phyloP scores from a whole-genome alignment of 345 rosid genomes.

The Lagerstroemia speciosa region DNA sequence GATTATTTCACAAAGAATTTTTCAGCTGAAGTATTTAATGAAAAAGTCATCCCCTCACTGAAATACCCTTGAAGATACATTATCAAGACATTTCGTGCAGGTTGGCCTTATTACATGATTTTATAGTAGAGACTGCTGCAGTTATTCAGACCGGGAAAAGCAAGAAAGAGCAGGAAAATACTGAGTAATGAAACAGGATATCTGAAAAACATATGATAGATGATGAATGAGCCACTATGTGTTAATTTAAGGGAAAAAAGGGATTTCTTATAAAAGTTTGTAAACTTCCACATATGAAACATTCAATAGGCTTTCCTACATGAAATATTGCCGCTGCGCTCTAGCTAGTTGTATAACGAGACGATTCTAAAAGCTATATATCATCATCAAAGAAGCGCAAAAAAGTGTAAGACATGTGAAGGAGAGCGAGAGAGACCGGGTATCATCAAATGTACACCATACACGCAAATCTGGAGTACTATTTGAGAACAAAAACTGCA shows the following conservation, averaged over 20 bases:
- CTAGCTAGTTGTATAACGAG: background rate
- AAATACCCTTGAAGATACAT: background rate
- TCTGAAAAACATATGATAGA: background rate
- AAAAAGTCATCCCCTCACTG: background rate
- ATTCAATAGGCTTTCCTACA: background rate
- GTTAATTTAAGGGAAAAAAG: no score
- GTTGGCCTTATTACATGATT: background rate
- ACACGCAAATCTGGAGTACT: background rate
- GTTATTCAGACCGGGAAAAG: background rate
- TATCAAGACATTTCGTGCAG: no score
- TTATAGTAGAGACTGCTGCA: background rate
- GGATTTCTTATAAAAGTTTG: no score
- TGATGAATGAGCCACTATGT: background rate
- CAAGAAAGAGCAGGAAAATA: background rate
- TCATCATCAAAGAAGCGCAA: background rate
- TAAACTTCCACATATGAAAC: no score
- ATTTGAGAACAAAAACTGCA: background rate
- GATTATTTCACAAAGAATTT: background rate
- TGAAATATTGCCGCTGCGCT: background rate
- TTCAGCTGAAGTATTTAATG: background rate
- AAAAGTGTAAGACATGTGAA: background rate
- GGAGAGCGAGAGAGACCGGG: background rate
- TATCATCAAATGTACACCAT: no score
- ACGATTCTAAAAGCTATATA: background rate
- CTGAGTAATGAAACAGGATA: background rate